Evolutionary conservation across 768 basidiomycete species (phyloP), one percentile per base, ranked within the genome.

Genomic region (Floccularia luteovirens): DNA sequence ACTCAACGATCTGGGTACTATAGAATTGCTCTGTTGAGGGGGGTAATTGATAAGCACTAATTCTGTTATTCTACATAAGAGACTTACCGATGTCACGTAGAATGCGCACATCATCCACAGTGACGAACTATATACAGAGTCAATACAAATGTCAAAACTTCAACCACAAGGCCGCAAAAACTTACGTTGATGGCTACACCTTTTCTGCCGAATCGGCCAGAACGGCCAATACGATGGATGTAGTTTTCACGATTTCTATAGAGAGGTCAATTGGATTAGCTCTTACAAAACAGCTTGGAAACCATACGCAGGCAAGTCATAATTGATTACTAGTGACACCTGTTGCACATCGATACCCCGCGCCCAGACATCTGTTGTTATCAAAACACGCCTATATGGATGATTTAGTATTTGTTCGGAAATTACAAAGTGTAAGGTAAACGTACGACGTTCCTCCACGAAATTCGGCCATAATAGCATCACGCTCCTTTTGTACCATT

Each of bases 221-320:
- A 96, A 46, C 96, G 91, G 63, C 96, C 96, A 58, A 98, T 98
- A 57, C 96, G 89, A 70, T 99, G 96, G 51, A 99, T 97, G 69
- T 99, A 99, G 64, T 99, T 97, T 77, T 97, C 94, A 74, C 89
- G 89, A 60, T 91, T 91, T 49, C 84, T 91, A 47, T 38, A 51
- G 3, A 33, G 10, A 31, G 8, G 23, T 3, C 17, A 22, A 30
- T 24, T 38, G 42, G 24, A 19, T 36, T 24, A 42, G 34, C 19
- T 43, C 41, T 10, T 23, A 39, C 35, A 37, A n/a, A 33, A 11
- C 10, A 32, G 11, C 19, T 17, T 16, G 31, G 24, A 36, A 24
- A 36, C 69, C 79, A 51, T 72, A 91, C 84, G 89, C 84, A 41
- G 90, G 93, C 39, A 97, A 74, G 60, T 97, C 92, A 58, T 94